Percentiles rank a stretch among this genome's conserved stretches.
Conservation (phyloP, 768 basidiomycete species). For the Sutorius australiensis region DNA sequence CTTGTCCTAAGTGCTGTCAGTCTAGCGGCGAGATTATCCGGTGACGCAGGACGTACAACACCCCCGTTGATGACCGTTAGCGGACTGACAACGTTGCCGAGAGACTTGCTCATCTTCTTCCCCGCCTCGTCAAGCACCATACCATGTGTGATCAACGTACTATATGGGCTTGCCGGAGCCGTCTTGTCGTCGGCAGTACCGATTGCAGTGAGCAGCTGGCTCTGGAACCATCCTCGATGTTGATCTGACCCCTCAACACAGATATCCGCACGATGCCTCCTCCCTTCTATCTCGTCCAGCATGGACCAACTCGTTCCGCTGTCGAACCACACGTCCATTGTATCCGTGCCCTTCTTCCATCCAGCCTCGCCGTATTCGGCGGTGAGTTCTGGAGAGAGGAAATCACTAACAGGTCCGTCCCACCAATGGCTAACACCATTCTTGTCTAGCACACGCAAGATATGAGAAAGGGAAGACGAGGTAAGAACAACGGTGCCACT, state of each 20-base stretch:
- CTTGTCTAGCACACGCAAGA: constrained; percentile 65
- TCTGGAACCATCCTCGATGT: constrained; percentile 99
- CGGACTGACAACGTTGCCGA: constrained; percentile 89
- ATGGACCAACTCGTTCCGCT: constrained; percentile 94
- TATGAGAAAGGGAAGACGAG: constrained; percentile 62
- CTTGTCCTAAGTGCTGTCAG: constrained; percentile 43
- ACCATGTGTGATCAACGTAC: constrained; percentile 86
- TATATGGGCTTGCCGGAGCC: constrained; percentile 54
- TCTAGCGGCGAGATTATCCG: background rate
- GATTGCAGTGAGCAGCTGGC: constrained; percentile 80
- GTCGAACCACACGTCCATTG: constrained; percentile 99
- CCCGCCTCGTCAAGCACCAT: constrained; percentile 92
- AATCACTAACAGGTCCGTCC: constrained; percentile 79
- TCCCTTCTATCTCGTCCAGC: constrained; percentile 42
- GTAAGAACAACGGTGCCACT: constrained; percentile 66
- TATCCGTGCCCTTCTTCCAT: constrained; percentile 85
- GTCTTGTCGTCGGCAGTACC: constrained; percentile 30
- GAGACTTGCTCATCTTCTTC: constrained; percentile 95
- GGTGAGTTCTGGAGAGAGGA: constrained; percentile 61
- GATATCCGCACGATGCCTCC: constrained; percentile 65
- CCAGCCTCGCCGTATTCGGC: constrained; percentile 41
- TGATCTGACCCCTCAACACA: constrained; percentile 96
- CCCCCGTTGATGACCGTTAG: constrained; percentile 77
- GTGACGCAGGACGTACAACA: constrained; percentile 43
- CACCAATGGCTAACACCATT: constrained; percentile 90